Evolutionary conservation across 345 rosid species (phyloP), one percentile per base, ranked within the genome.

Genomic region (Populus ilicifolia): DNA sequence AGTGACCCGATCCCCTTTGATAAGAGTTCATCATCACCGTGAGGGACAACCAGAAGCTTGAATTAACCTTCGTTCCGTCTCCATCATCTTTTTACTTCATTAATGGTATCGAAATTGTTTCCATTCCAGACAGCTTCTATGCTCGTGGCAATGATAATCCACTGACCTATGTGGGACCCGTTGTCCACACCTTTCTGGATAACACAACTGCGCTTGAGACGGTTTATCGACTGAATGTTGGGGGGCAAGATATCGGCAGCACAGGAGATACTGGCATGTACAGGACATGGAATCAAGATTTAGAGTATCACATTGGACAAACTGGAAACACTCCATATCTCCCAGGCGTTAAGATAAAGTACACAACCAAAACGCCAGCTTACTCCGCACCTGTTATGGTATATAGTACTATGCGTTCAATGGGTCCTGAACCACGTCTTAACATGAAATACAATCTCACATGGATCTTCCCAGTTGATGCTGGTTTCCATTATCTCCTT

Each of bases 101-200:
- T 17, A 71, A 71, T 29, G 63, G 74, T 8, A 71, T 71, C 18
- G 74, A 71, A 50, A 50, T 71, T 0, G 41, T 71, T 43, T 71
- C 63, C 7, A 48, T 71, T 39, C 74, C 74, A 1, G 20, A 29
- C 61, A 4, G 17, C 27, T 61, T 71, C 12, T 71, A 71, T 30
- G 25, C 3, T 18, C 63, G 25, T 18, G 63, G 63, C 63, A 8
- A 67, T 35, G 44, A 67, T 36, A 38, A 7, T 10, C 71, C 48
- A 38, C 44, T 21, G 0, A 7, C 71, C 12, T 36, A 18, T 38
- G 70, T 67, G 46, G 70, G 70, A 7, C 0, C 0, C 4, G 27
- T 38, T 29, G 30, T 29, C 30, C 30, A 29, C 30, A 29, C 30
- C 30, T 29, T 29, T 29, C 30, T 29, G 6, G 4, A 29, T 39